Evolutionary conservation across 2,329 filamentous ascomycete genomes (phyloP).

Genomic region (Didymella keratinophila): DNA sequence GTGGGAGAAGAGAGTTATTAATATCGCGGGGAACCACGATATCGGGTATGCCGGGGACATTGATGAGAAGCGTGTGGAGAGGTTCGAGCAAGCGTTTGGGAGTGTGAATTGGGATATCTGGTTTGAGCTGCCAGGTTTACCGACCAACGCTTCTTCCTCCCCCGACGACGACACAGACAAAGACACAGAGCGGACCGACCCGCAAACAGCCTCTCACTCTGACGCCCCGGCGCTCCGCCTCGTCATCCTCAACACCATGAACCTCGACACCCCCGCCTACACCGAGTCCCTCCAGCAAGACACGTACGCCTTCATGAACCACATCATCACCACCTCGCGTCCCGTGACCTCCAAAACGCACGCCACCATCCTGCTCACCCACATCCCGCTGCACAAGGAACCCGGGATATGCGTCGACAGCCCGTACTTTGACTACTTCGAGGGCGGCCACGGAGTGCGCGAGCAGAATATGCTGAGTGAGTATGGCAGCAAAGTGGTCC

Average conservation of each 20-base stretch:
- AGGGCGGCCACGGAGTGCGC: constrained; percentile 70
- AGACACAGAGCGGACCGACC: background rate
- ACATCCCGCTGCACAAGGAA: constrained; percentile 88
- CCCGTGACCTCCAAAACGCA: constrained; percentile 69
- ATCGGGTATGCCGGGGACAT: constrained; percentile 95
- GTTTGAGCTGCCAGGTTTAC: constrained; percentile 56
- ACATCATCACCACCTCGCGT: constrained; percentile 67
- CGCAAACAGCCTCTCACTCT: background rate
- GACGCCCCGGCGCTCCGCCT: constrained; percentile 74
- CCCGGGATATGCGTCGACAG: constrained; percentile 82
- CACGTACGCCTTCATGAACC: constrained; percentile 80
- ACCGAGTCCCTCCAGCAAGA: constrained; percentile 72
- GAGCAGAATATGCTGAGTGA: constrained; percentile 91
- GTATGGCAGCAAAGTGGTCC: constrained; percentile 71
- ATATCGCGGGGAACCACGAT: constrained; percentile 94
- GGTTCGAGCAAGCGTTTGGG: constrained; percentile 87
- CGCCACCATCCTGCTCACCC: constrained; percentile 87
- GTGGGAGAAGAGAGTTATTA: constrained; percentile 84
- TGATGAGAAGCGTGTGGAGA: constrained; percentile 73
- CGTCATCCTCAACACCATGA: constrained; percentile 89
- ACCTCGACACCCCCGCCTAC: constrained; percentile 83
- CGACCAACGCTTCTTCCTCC: no score
- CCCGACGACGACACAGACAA: background rate
- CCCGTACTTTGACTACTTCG: constrained; percentile 83
- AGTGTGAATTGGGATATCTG: constrained; percentile 89